These are phyloP conservation scores for Termitomyces sp. DNA, from an alignment of 1,284 basidiomycete species.

Conservation along the genomic window DNA sequence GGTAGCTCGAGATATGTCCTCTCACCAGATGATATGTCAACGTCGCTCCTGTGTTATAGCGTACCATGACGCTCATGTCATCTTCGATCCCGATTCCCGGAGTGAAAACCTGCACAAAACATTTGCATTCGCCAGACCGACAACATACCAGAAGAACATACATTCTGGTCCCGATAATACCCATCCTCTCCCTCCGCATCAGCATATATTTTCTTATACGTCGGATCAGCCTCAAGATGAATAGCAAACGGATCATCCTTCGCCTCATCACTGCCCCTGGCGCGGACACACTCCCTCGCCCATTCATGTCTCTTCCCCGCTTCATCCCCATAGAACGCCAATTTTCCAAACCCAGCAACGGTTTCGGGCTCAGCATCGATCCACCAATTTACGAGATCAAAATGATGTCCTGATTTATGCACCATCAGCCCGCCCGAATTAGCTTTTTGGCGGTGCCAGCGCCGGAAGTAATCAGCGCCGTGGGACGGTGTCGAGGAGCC, in stretches of 20 bases:
- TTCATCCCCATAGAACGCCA: slow-evolving; percentile 46
- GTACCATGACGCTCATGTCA: slow-evolving; percentile 49
- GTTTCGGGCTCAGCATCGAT: slow-evolving; percentile 44
- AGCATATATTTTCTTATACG: slow-evolving; percentile 42
- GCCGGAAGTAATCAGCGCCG: slow-evolving; percentile 52
- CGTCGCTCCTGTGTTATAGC: slow-evolving; percentile 45
- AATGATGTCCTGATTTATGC: slow-evolving; percentile 52
- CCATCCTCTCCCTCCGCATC: slow-evolving; percentile 43
- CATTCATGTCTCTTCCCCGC: slow-evolving; percentile 46
- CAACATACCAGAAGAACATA: slow-evolving; percentile 16
- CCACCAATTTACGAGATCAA: slow-evolving; percentile 54
- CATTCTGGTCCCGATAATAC: slow-evolving; percentile 39
- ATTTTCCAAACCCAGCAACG: slow-evolving; percentile 47
- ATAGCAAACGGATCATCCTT: slow-evolving; percentile 48
- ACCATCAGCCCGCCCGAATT: slow-evolving; percentile 50
- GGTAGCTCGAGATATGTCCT: background rate
- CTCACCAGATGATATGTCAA: slow-evolving; percentile 49
- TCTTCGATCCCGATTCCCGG: slow-evolving; percentile 51
- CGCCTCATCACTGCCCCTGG: slow-evolving; percentile 39
- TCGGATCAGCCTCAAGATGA: slow-evolving; percentile 42
- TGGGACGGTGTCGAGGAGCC: slow-evolving; percentile 48
- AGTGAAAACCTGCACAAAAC: slow-evolving; percentile 38
- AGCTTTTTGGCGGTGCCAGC: slow-evolving; percentile 50
- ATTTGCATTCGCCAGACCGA: background rate
- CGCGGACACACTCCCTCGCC: slow-evolving; percentile 44